Evolutionary conservation across 345 rosid genomes (phyloP), one percentile per base, ranked within the genome.

Genomic region (Garcia nutans): DNA sequence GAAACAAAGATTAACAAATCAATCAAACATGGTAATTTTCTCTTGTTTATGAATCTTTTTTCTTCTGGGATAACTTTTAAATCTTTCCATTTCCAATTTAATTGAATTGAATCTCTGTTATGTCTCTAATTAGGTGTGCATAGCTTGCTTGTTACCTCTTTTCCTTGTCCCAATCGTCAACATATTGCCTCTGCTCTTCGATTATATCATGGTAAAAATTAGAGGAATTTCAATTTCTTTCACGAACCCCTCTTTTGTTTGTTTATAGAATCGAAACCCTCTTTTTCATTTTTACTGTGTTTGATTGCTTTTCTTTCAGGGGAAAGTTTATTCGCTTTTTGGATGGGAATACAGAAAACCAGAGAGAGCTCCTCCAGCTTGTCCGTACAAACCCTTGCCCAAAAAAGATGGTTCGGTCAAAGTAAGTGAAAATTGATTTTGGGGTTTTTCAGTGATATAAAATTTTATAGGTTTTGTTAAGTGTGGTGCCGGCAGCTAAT

Each of bases 301-400:
- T n/a, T 22, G 47, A 60, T n/a, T 19, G 47, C 60, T 22, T 59
- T 37, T 6, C 5, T 71, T 22, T 68, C 77, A 95, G 99, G 96
- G 81, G 7, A 96, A 88, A 81, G 66, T 96, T 41, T 93, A 92
- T 70, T 78, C 82, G 7, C 84, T 86, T 75, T 80, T 93, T 19
- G 99, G 99, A 24, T 96, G 99, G 98, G 99, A 96, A 75, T 96
- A 92, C 84, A 86, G 92, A 86, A 96, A 88, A 73, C 98, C 98
- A 57, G 95, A 76, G 73, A 87, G 94, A 82, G 86, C 79, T 76
- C 97, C 97, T 82, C 90, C 97, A 10, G 90, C 92, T 6, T 96
- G 98, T 78, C 97, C 98, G 1, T 89, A 86, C 73, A 96, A 89
- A 77, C 92, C 98, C 17, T 58, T 78, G 7, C 82, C 87, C 2